Evolutionary conservation across 2,329 filamentous ascomycete genomes (phyloP), one percentile per base, ranked within the genome.

Genomic region (Talaromyces funiculosus): DNA sequence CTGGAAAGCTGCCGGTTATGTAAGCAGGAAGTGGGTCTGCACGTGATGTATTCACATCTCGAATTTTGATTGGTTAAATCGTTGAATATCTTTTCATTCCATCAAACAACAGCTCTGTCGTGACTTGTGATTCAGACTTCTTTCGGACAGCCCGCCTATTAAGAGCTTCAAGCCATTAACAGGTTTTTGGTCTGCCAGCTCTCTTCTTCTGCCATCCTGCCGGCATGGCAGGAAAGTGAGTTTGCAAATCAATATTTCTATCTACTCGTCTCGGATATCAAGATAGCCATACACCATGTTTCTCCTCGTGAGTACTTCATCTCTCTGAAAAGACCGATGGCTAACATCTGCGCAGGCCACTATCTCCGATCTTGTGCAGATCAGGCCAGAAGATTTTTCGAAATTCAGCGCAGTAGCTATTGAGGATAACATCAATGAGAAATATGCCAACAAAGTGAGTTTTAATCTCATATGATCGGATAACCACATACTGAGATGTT

Each of bases 391-490:
- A 69, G 90, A 97, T 72, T 96, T 97, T 72, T 84, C 86, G 63
- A 94, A 94, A 75, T 75, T 77, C 65, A 95, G 90, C 70, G 84
- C 86, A 33, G 84, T 92, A 64, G 91, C 92, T 1, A 90, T 99
- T 64, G 92, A 97, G 76, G 92, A 99, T 78, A 94, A 94, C 69
- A 94, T 99, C 78, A 97, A 99, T 73, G 83, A 87, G 64, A 99
- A 99, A 77, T 99, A 97, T 75, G 87, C 93, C 62, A 97, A 99
- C 78, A 94, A 93, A 77, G 88, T 90, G 56, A 31, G 57, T 3
- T 9, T 47, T 22, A 3, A 43, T 43, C 10, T 24, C 12, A 9
- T 8, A n/a, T n/a, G n/a, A n/a, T n/a, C n/a, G n/a, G n/a, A n/a
- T n/a, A n/a, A n/a, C n/a, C n/a, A n/a, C n/a, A n/a, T n/a, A n/a